Evolutionary conservation across 192 early-diverging fungal species (phyloP).

Genomic region (Funneliformis geosporum): DNA sequence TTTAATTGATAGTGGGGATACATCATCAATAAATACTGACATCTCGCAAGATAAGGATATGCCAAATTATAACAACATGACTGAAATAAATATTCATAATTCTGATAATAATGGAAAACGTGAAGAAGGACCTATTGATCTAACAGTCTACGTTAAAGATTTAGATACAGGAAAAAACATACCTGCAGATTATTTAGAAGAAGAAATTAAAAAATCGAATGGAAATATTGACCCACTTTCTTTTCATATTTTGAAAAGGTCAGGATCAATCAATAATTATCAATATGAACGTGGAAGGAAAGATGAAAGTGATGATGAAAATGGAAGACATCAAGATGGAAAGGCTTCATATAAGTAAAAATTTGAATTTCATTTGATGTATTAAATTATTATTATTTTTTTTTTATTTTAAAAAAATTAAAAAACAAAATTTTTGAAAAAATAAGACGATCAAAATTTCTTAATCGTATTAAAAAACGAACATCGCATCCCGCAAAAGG

Average conservation of each 20-base stretch:
- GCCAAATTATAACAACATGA: background rate
- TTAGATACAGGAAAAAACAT: conserved; percentile 30
- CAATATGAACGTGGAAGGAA: background rate
- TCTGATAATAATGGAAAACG: background rate
- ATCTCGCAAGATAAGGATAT: background rate
- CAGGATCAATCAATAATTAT: conserved; percentile 7
- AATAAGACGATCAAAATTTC: conserved; percentile 18
- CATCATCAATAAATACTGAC: conserved; percentile 1
- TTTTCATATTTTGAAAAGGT: conserved; percentile 33
- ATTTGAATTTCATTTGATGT: background rate
- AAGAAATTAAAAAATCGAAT: conserved; percentile 31
- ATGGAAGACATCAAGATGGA: background rate
- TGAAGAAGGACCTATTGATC: background rate
- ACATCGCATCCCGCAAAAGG: background rate
- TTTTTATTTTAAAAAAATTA: background rate
- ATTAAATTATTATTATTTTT: too few relatives aligned
- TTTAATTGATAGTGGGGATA: background rate
- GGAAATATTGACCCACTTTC: conserved; percentile 29
- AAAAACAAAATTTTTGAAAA: background rate
- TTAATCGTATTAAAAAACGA: conserved; percentile 19
- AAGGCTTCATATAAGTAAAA: background rate
- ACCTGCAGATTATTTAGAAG: conserved; percentile 23
- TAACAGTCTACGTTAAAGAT: conserved; percentile 34
- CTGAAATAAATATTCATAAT: background rate
- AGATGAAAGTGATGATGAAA: background rate